Evolutionary conservation across 2,329 filamentous ascomycete genomes (phyloP).

Genomic region (Phyllosticta capitalensis): DNA sequence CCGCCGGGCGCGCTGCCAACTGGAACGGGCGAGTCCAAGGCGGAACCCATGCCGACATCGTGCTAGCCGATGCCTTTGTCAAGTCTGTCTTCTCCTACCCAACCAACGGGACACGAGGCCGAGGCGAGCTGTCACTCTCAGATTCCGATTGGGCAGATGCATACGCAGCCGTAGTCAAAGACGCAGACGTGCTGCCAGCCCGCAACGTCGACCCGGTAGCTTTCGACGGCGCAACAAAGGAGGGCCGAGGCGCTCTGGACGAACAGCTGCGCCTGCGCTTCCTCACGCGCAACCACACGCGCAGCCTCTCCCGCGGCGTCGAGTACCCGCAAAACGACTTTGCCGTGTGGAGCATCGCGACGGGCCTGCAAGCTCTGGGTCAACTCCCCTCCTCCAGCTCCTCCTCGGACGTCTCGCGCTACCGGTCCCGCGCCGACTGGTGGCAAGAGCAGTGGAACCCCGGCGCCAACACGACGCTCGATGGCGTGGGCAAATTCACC

Average conservation of each 20-base stretch:
- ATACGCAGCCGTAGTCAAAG: constrained; percentile 22
- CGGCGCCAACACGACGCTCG: constrained; percentile 16
- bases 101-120: constrained; percentile 23
- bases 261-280: constrained; percentile 37
- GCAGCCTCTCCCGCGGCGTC: constrained; percentile 24
- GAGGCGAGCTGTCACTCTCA: neutral
- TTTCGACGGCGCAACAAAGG: constrained; percentile 28
- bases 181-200: constrained; percentile 22
- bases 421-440: constrained; percentile 30
- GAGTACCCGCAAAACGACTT: constrained; percentile 35
- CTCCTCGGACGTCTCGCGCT: constrained; percentile 15
- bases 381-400: constrained; percentile 16
- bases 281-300: constrained; percentile 29
- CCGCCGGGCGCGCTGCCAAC: constrained; percentile 25
- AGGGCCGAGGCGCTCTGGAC: constrained; percentile 33
- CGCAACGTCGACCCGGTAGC: constrained; percentile 18
- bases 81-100: constrained; percentile 43
- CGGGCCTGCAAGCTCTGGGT: constrained; percentile 13
- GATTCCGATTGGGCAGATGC: constrained; percentile 21
- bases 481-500: constrained; percentile 24
- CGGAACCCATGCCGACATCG: constrained; percentile 64
- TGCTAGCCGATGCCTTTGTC: constrained; percentile 57
- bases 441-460: constrained; percentile 36
- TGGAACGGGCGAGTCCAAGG: constrained; percentile 33
- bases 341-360: constrained; percentile 42